Conservation (phyloP, 2,329 filamentous ascomycete species). For the Diaporthe sp. region DNA sequence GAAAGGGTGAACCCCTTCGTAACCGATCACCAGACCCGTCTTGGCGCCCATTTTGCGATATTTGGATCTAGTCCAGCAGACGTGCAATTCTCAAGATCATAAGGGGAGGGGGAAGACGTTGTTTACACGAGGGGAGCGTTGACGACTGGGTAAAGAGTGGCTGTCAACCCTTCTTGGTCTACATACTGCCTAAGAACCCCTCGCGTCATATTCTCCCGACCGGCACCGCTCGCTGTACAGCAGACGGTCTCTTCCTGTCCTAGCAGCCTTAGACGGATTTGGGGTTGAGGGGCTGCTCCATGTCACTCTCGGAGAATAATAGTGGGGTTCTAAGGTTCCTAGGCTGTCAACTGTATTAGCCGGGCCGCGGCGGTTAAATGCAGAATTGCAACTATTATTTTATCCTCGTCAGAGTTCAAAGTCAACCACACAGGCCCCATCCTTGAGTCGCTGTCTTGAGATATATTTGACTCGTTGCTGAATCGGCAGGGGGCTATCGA, state of each 20-base stretch:
- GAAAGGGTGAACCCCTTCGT: conserved; percentile 65
- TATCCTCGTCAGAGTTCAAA: neutral
- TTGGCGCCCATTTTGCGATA: conserved; percentile 31
- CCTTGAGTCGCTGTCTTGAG: neutral
- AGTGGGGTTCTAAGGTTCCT: conserved; percentile 6
- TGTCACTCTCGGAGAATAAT: conserved; percentile 2
- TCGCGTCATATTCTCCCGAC: conserved; percentile 34
- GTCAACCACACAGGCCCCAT: neutral
- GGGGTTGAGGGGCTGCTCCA: conserved; percentile 18
- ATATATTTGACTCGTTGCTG: neutral
- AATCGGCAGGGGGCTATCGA: neutral
- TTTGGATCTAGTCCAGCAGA: neutral
- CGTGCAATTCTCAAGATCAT: neutral
- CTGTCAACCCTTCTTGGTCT: neutral
- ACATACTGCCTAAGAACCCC: conserved; percentile 1
- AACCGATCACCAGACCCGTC: conserved; percentile 58
- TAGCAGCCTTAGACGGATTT: conserved; percentile 5
- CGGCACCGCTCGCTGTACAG: neutral
- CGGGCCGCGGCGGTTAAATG: conserved; percentile 21
- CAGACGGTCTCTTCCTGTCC: neutral
- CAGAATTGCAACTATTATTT: conserved; percentile 9
- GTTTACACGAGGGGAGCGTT: neutral
- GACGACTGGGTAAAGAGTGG: neutral
- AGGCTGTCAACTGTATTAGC: neutral
- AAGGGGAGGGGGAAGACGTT: neutral